phyloP scores from a whole-genome alignment of 2,329 filamentous ascomycete genomes.

The Phialocephala subalpina region DNA sequence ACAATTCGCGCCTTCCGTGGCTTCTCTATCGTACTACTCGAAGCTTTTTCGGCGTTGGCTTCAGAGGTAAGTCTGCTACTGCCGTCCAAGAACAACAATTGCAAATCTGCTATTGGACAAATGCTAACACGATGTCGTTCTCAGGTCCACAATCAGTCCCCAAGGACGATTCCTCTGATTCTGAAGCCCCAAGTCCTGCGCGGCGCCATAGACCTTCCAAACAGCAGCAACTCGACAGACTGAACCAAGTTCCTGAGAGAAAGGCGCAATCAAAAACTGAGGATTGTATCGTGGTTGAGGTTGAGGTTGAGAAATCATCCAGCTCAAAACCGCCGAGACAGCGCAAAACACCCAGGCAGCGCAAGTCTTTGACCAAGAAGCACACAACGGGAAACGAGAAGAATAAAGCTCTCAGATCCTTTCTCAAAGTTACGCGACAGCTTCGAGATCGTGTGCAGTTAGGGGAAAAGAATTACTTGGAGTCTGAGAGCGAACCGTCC shows the following conservation, averaged over 20 bases:
- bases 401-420: background rate
- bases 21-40: background rate
- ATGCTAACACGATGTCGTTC: background rate
- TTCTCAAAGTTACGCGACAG: background rate
- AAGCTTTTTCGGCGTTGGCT: background rate
- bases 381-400: background rate
- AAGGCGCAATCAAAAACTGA: background rate
- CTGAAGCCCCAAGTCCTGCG: background rate
- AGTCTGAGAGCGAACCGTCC: too few species aligned
- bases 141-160: background rate
- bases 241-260: background rate
- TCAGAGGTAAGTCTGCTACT: background rate
- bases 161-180: background rate
- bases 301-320: background rate
- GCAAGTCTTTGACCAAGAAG: background rate
- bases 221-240: background rate
- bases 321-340: background rate
- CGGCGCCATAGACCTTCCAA: background rate
- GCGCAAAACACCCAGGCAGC: too few species aligned
- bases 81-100: background rate
- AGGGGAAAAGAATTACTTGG: background rate
- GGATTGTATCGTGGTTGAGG: background rate
- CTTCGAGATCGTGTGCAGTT: background rate
- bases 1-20: background rate
- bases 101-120: background rate